Evolutionary conservation across 345 rosid species (phyloP), one percentile per base, ranked within the genome.

Genomic region (Xanthoceras sorbifolium): DNA sequence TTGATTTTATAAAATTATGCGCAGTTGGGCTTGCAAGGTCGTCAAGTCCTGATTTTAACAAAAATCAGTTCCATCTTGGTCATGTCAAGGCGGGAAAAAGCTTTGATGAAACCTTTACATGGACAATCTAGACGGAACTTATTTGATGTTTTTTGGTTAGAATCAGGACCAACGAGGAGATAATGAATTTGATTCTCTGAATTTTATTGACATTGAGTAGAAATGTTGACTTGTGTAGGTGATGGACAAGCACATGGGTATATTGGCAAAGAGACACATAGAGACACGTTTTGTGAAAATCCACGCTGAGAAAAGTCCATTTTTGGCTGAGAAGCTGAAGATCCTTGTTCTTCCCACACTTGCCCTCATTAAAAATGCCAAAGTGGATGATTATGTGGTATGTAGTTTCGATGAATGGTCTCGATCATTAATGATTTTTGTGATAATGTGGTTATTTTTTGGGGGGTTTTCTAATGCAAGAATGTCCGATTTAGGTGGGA

Each of bases 361-460:
- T 73, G 98, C 97, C 20, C 97, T 97, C 9, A 84, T 97, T 12
- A 97, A 92, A 89, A 94, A 92, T 81, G 92, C 98, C 67, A 97
- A 94, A 91, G 97, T 97, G 28, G 99, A 97, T 81, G 96, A 97
- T 76, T 97, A 93, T 75, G 97, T 93, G 98, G 98, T 96, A 81
- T 46, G 88, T 75, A 23, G 12, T 17, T 2, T 62, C 7, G 61
- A 72, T 52, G 64, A 38, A 25, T 36, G 5, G 15, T 34, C 8
- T 42, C 7, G 1, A 6, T 67, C 28, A 71, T 50, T 15, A 42
- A 42, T 14, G 31, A 77, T 60, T 69, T 28, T 57, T 79, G 11
- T 22, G 62, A 18, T 3, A 54, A 1, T 36, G 9, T 38, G 15
- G 6, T 69, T 1, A 3, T 15, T 67, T 26, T 55, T 31, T 62